phyloP scores from a whole-genome alignment of 1,139 yeast genomes.

The Zhuliangozyma parablackwelliae region DNA sequence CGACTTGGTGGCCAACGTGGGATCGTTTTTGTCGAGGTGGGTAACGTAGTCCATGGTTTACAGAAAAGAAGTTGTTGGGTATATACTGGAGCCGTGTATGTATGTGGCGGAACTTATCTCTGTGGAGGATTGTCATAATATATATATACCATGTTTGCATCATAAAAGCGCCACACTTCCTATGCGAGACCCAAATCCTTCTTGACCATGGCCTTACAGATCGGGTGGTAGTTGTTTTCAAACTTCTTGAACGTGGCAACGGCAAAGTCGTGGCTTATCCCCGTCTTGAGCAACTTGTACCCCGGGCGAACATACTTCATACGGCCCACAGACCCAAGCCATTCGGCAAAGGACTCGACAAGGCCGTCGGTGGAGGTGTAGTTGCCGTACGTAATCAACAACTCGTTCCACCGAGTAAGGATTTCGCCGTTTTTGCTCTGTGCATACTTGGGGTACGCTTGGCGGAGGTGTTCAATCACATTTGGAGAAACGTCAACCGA shows the following conservation, averaged over 20 bases:
- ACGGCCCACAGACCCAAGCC: conserved; percentile 42
- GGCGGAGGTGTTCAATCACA: conserved; percentile 17
- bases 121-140: too few relatives aligned
- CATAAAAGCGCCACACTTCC: not conserved
- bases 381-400: conserved; percentile 26
- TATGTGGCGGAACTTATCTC: too few relatives aligned
- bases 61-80: too few relatives aligned
- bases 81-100: too few relatives aligned
- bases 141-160: too few relatives aligned
- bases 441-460: conserved; percentile 23
- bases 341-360: conserved; percentile 24
- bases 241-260: conserved; percentile 20
- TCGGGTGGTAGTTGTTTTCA: conserved; percentile 33
- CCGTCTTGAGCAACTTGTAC: conserved; percentile 24
- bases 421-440: conserved; percentile 30
- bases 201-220: conserved; percentile 32
- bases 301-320: conserved; percentile 45
- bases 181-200: conserved; percentile 24
- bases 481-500: conserved; percentile 11
- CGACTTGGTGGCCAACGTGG: conserved; percentile 20
- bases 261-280: conserved; percentile 29
- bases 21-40: conserved; percentile 15
- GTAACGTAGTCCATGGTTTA: conserved; percentile 27
- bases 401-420: conserved; percentile 26
- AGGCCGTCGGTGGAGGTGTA: conserved; percentile 14